phyloP scores from a whole-genome alignment of 2,329 filamentous ascomycete genomes.

The Colletotrichum navitas region DNA sequence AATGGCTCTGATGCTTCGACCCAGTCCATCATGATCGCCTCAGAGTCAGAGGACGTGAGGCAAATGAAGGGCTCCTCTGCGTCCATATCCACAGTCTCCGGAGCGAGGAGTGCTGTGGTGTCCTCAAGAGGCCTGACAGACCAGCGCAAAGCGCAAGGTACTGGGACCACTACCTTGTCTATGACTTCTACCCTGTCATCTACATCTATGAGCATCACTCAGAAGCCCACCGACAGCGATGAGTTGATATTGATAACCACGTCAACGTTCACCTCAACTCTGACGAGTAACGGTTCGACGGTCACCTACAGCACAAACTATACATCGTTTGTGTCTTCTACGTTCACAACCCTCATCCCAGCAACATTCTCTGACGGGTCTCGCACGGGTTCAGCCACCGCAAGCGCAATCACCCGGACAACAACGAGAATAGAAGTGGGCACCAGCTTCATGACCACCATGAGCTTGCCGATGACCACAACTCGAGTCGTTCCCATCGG shows the following conservation, averaged over 20 bases:
- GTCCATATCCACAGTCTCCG: background rate
- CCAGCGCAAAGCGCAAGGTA: background rate
- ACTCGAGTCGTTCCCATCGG: background rate
- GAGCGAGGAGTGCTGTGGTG: background rate
- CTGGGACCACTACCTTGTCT: background rate
- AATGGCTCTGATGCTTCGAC: background rate
- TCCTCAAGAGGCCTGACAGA: background rate
- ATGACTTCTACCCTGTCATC: background rate
- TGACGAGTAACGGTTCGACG: constrained; percentile 14
- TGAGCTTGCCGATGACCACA: constrained; percentile 5
- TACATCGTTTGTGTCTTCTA: background rate
- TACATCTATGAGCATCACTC: background rate
- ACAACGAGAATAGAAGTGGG: background rate
- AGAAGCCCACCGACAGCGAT: background rate
- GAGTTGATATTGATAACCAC: background rate
- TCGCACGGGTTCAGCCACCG: background rate
- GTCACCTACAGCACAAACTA: background rate
- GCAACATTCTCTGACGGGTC: constrained; percentile 13
- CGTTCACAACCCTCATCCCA: constrained; percentile 7
- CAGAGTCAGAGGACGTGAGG: background rate
- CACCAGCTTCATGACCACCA: constrained; percentile 7
- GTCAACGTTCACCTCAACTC: constrained; percentile 20
- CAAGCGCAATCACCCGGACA: background rate
- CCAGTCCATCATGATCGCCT: background rate
- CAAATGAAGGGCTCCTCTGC: background rate